A percentile compares a stretch with the other conserved stretches of the same genome.
phyloP scores from a whole-genome alignment of 805 yeast species.

The Blastobotrys terrestris region DNA sequence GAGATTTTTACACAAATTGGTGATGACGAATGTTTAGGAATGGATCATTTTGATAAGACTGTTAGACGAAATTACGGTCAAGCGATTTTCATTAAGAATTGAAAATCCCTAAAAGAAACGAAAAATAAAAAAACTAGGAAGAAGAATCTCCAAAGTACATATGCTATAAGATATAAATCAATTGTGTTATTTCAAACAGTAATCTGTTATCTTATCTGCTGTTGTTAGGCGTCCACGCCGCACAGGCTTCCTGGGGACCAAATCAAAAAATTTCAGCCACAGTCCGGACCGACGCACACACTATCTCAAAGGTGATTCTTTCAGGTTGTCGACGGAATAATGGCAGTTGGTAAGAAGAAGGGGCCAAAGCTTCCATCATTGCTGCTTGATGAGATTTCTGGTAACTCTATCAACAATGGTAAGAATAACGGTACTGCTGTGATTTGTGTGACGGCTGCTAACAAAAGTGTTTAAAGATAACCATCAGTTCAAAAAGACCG shows the following conservation, averaged over 20 bases:
- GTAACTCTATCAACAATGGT: not conserved
- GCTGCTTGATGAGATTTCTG: slow-evolving; percentile 11
- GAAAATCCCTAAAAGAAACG: too few species aligned
- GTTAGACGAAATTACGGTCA: slow-evolving; percentile 46
- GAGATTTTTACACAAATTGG: slow-evolving; percentile 51
- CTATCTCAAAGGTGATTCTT: not conserved
- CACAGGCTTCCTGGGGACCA: too few species aligned
- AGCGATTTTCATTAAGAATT: slow-evolving; percentile 50
- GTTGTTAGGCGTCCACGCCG: too few species aligned
- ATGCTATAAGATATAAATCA: not conserved
- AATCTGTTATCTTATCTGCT: not conserved
- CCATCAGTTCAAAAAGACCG: not conserved
- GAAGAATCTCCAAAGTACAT: not conserved
- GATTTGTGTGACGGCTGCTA: not conserved
- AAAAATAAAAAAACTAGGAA: too few species aligned
- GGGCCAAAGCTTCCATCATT: slow-evolving; percentile 10
- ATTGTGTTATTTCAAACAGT: not conserved
- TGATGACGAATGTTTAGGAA: slow-evolving; percentile 53
- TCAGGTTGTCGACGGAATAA: not conserved
- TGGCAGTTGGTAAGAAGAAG: not conserved
- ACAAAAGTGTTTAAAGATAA: not conserved
- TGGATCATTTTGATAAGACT: slow-evolving; percentile 84
- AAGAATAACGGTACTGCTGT: not conserved
- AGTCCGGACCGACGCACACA: not conserved
- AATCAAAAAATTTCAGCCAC: not conserved